Conservation (phyloP, 805 yeast species). For the Spathaspora hagerdaliae region DNA sequence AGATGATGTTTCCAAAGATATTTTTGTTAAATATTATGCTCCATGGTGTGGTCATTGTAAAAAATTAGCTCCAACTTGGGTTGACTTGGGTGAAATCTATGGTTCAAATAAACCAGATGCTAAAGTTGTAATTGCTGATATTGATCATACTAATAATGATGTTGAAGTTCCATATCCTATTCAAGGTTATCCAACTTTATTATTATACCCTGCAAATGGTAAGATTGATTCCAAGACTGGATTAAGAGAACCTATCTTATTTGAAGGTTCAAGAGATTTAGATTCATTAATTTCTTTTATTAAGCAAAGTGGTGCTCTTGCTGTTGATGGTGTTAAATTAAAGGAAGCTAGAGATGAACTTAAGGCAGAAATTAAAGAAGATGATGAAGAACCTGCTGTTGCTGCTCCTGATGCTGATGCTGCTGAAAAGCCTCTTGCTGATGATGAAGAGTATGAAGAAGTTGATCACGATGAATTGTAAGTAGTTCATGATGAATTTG, state of each 20-base stretch:
- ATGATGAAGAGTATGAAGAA: constrained; percentile 13
- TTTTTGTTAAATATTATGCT: constrained; percentile 88
- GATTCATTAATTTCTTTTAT: constrained; percentile 70
- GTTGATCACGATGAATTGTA: constrained; percentile 39
- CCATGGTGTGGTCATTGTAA: constrained; percentile 99
- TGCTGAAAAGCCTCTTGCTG: constrained; percentile 9
- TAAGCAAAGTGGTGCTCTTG: constrained; percentile 59
- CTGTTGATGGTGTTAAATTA: constrained; percentile 47
- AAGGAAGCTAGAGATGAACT: constrained; percentile 25
- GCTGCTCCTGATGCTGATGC: constrained; percentile 32
- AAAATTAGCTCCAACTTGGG: constrained; percentile 82
- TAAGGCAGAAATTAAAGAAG: constrained; percentile 14
- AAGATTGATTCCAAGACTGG: constrained; percentile 39
- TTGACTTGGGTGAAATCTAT: constrained; percentile 75
- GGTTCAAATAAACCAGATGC: constrained; percentile 43
- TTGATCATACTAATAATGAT: constrained; percentile 90
- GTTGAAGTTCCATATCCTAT: constrained; percentile 65
- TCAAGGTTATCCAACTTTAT: constrained; percentile 88
- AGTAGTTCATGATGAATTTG: constrained; percentile 1
- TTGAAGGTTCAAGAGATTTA: constrained; percentile 68
- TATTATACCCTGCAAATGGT: constrained; percentile 78
- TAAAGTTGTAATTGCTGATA: constrained; percentile 72
- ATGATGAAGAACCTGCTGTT: constrained; percentile 13
- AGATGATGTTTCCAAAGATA: constrained; percentile 55
- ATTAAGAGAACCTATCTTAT: constrained; percentile 52